Percentiles rank a stretch among this genome's conserved stretches.
Evolutionary conservation across 257 asterid genomes (phyloP).

Genomic region (Ligustrum vulgare): DNA sequence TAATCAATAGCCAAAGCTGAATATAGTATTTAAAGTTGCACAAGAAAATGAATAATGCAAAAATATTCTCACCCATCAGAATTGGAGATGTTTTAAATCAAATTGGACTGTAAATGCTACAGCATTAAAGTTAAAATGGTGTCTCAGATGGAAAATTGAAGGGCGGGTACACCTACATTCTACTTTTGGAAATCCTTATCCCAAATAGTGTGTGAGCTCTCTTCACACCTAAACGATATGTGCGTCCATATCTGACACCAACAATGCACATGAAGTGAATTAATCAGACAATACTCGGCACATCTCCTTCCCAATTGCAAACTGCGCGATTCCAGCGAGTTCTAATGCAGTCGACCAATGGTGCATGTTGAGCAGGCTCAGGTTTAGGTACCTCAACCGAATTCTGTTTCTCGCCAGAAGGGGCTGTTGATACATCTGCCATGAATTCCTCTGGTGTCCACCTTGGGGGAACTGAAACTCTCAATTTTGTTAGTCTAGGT

Average conservation of each 20-base stretch:
- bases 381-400: conserved; percentile 58
- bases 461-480: conserved; percentile 92
- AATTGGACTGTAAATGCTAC: conserved; percentile 18
- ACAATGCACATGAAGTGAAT: conserved; percentile 3
- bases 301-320: conserved; percentile 93
- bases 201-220: not conserved
- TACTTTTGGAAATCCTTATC: not conserved
- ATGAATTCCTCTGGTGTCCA: conserved; percentile 97
- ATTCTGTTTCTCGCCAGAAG: conserved; percentile 35
- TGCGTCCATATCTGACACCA: not conserved
- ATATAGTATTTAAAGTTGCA: not conserved
- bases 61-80: conserved; percentile 2
- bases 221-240: not conserved
- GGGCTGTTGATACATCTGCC: conserved; percentile 40
- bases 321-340: conserved; percentile 89
- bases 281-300: conserved; percentile 85
- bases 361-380: conserved; percentile 73
- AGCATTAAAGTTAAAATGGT: conserved; percentile 21
- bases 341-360: conserved; percentile 84
- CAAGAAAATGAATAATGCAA: conserved; percentile 6
- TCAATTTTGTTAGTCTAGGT: conserved; percentile 76
- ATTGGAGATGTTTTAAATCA: conserved; percentile 12
- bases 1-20: not conserved
- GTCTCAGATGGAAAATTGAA: conserved; percentile 18
- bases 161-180: not conserved